Conservation (phyloP, 2,329 filamentous ascomycete species). For the Grosmannia penicillata region DNA sequence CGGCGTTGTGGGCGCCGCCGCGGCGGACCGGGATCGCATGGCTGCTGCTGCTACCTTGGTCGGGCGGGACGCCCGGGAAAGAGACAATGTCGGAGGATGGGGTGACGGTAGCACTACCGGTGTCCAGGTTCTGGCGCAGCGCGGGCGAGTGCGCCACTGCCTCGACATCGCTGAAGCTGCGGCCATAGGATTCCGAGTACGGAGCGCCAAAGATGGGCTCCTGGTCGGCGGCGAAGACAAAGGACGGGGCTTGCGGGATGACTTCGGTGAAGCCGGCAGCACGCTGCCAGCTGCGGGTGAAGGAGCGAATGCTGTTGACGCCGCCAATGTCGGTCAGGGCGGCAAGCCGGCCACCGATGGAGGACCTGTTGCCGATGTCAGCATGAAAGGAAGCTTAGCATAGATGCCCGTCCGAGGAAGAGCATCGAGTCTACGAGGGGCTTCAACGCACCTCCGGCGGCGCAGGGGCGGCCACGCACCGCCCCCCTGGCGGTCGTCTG, state of each 20-base stretch:
- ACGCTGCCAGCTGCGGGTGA: conserved; percentile 82
- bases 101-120: conserved; percentile 12
- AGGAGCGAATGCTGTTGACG: conserved; percentile 87
- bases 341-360: conserved; percentile 39
- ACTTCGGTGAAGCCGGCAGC: conserved; percentile 82
- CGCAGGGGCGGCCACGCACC: conserved; percentile 7
- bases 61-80: not conserved
- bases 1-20: too few species aligned
- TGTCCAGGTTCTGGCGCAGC: conserved; percentile 36
- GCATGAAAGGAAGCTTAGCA: not conserved
- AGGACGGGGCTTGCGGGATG: conserved; percentile 62
- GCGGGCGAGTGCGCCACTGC: conserved; percentile 15
- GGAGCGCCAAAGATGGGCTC: conserved; percentile 22
- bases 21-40: too few species aligned
- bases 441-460: conserved; percentile 2
- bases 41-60: conserved; percentile 7
- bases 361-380: conserved; percentile 17
- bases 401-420: not conserved
- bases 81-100: conserved; percentile 5
- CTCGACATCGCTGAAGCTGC: conserved; percentile 26
- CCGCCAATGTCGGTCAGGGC: conserved; percentile 62
- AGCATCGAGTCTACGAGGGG: too few species aligned
- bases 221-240: conserved; percentile 49
- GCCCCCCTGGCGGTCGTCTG: conserved; percentile 1
- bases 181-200: conserved; percentile 19